phyloP scores from a whole-genome alignment of 2,329 filamentous ascomycete genomes.

The Phialemonium atrogriseum region DNA sequence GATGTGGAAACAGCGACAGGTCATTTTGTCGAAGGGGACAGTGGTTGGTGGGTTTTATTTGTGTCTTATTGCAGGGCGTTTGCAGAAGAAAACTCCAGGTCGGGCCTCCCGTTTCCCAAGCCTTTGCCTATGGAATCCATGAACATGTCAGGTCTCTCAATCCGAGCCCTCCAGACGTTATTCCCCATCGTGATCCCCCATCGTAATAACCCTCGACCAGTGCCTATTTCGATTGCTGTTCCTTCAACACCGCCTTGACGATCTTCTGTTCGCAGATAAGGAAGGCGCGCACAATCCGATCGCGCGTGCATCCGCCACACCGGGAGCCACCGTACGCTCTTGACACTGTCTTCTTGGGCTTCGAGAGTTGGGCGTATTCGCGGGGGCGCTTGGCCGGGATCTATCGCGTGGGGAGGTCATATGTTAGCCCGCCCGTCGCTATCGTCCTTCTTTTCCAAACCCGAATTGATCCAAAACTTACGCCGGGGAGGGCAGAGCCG shows the following conservation, averaged over 20 bases:
- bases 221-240: no score
- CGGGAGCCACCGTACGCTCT: conserved; percentile 97
- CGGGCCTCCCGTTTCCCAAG: no score
- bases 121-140: no score
- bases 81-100: no score
- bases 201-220: no score
- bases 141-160: no score
- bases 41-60: no score
- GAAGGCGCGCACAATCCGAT: conserved; percentile 96
- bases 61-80: no score
- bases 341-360: conserved; percentile 99
- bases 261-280: conserved; percentile 99
- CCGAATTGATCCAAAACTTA: conserved; percentile 52
- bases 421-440: neutral
- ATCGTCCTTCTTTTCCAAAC: conserved; percentile 1
- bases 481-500: conserved; percentile 91
- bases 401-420: conserved; percentile 40
- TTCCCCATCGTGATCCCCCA: no score
- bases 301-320: conserved; percentile 97
- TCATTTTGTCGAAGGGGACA: no score
- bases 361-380: conserved; percentile 94
- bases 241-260: conserved; percentile 99
- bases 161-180: no score
- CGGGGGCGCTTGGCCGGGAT: conserved; percentile 94
- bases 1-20: no score